Conservation (phyloP, 2,329 filamentous ascomycete genomes). For the Sordariomycetes sp. region DNA sequence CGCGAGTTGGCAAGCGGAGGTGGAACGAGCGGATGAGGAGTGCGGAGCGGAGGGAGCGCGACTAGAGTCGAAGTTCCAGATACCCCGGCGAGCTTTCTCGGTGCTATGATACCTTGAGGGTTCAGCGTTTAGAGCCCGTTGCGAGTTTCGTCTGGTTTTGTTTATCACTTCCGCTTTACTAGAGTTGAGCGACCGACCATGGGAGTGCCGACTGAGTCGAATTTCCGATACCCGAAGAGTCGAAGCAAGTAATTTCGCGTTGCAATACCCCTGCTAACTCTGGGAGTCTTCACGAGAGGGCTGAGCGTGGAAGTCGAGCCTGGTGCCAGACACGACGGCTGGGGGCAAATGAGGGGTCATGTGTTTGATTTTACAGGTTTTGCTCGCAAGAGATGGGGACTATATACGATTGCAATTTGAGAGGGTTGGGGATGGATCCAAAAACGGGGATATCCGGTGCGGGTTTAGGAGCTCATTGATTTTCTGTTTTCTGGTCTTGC, state of each 20-base stretch:
- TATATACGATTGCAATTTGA: not conserved
- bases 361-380: not conserved
- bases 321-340: too few relatives aligned
- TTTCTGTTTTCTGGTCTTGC: too few relatives aligned
- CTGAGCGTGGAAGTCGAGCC: too few relatives aligned
- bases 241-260: too few relatives aligned
- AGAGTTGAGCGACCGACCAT: not conserved
- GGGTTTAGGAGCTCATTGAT: not conserved
- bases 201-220: too few relatives aligned
- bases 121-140: not conserved
- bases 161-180: not conserved
- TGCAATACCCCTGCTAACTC: too few relatives aligned
- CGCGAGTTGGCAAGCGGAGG: conserved; percentile 68
- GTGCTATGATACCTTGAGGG: not conserved
- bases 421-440: not conserved
- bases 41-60: conserved; percentile 13
- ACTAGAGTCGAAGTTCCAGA: not conserved
- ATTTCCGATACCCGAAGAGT: too few relatives aligned
- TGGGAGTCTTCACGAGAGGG: too few relatives aligned
- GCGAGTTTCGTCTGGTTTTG: not conserved
- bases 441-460: not conserved
- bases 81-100: not conserved
- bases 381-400: not conserved
- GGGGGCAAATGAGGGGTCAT: too few relatives aligned
- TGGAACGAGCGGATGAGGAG: conserved; percentile 47